Percentiles rank a stretch among this genome's conserved stretches.
These are phyloP conservation scores for Rosa chinensis DNA, from an alignment of 306 rosid genomes.

Conservation along the genomic window DNA sequence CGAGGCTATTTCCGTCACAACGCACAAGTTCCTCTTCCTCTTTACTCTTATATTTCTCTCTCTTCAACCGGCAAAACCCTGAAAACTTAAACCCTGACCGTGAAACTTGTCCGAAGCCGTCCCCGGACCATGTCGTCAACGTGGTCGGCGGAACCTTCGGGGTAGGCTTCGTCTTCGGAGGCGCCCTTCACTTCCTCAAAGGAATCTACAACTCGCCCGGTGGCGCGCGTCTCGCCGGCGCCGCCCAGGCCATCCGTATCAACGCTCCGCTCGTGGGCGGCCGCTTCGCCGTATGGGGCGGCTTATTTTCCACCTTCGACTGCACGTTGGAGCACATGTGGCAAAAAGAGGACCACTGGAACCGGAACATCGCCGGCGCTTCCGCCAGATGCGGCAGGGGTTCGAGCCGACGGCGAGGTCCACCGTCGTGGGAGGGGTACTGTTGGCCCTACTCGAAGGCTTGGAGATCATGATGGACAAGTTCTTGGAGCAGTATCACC, in stretches of 20 bases:
- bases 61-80: no score
- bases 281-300: conserved; percentile 89
- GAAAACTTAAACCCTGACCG: neutral
- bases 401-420: conserved; percentile 50
- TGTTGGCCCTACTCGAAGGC: conserved; percentile 74
- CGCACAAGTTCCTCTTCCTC: neutral
- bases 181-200: conserved; percentile 78
- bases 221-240: conserved; percentile 67
- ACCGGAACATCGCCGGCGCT: conserved; percentile 74
- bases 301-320: conserved; percentile 81
- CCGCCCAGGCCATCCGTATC: conserved; percentile 76
- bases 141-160: conserved; percentile 91
- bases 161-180: conserved; percentile 89
- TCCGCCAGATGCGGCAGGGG: conserved; percentile 84
- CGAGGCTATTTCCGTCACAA: neutral
- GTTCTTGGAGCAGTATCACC: conserved; percentile 39
- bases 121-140: conserved; percentile 83
- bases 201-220: conserved; percentile 73
- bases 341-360: conserved; percentile 96
- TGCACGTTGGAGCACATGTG: conserved; percentile 79
- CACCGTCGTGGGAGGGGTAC: conserved; percentile 60
- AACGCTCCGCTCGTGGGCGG: conserved; percentile 88
- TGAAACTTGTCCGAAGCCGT: conserved; percentile 76
- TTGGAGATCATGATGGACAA: conserved; percentile 87
- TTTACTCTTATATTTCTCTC: neutral